Percentiles rank a stretch among this genome's conserved stretches.
These are phyloP conservation scores for Claviceps sp. DNA, from an alignment of 2,329 filamentous ascomycete species.

Conservation along the genomic window DNA sequence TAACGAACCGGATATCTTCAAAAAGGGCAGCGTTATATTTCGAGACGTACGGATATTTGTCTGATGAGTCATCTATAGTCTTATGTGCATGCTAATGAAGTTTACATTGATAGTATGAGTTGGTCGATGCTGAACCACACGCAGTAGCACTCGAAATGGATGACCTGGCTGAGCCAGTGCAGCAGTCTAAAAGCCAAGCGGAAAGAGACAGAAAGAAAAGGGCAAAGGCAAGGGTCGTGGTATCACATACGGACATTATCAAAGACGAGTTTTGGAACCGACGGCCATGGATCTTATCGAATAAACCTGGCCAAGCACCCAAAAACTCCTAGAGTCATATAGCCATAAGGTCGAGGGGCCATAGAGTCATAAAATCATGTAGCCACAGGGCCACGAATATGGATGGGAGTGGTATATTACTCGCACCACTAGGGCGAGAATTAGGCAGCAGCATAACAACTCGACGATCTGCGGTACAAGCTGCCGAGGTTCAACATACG, in stretches of 20 bases:
- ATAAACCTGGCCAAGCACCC: constrained; percentile 58
- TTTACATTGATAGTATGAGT: constrained; percentile 46
- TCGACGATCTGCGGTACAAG: too few species aligned
- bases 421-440: too few species aligned
- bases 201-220: constrained; percentile 75
- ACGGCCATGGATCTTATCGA: constrained; percentile 71
- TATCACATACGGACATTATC: constrained; percentile 88
- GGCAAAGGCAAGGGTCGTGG: constrained; percentile 64
- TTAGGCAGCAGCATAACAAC: too few species aligned
- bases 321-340: constrained; percentile 33
- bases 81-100: background rate
- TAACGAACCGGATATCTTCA: constrained; percentile 83
- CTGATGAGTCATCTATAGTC: background rate
- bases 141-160: constrained; percentile 34
- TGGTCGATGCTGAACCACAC: constrained; percentile 45
- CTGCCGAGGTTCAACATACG: background rate
- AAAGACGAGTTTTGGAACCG: constrained; percentile 87
- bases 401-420: too few species aligned
- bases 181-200: constrained; percentile 62
- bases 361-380: too few species aligned
- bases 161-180: constrained; percentile 35
- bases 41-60: constrained; percentile 46
- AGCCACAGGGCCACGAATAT: too few species aligned
- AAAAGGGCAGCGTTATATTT: constrained; percentile 85
- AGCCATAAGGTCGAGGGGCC: background rate